A percentile compares a stretch with the other conserved stretches of the same genome.
Evolutionary conservation across 192 early-diverging fungal genomes (phyloP).

Genomic region (Mortierella hygrophila): DNA sequence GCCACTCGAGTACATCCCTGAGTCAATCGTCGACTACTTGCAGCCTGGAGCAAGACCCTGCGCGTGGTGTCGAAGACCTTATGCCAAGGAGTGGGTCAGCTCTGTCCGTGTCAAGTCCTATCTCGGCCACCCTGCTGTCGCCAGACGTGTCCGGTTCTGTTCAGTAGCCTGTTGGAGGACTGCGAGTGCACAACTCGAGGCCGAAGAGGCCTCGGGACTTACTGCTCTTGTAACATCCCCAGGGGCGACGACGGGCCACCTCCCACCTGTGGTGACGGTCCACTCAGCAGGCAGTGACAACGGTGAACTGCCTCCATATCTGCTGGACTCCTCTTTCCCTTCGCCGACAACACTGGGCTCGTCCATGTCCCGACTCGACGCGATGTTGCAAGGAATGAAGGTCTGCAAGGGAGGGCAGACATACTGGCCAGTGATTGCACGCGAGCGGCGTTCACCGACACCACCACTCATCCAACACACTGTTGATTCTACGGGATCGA

Average conservation of each 20-base stretch:
- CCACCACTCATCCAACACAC: not conserved
- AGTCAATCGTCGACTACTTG: conserved; percentile 41
- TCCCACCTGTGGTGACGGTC: conserved; percentile 24
- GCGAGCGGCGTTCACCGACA: not conserved
- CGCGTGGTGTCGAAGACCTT: conserved; percentile 53
- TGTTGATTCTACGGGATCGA: conserved; percentile 6
- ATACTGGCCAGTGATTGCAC: conserved; percentile 47
- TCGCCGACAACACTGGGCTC: conserved; percentile 5
- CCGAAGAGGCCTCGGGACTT: conserved; percentile 15
- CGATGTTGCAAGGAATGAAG: conserved; percentile 19
- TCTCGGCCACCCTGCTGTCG: conserved; percentile 64
- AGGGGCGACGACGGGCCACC: conserved; percentile 24
- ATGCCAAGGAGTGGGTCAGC: conserved; percentile 68
- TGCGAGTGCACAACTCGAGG: conserved; percentile 42
- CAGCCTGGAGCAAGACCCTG: conserved; percentile 55
- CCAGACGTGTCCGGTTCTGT: conserved; percentile 64
- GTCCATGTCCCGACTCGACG: not conserved
- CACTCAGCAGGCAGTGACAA: not conserved
- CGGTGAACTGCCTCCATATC: not conserved
- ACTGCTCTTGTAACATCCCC: not conserved
- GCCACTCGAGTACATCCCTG: conserved; percentile 39
- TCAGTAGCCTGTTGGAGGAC: conserved; percentile 58
- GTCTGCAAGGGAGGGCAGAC: conserved; percentile 50
- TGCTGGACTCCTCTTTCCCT: not conserved
- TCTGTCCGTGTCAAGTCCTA: conserved; percentile 67